Evolutionary conservation across 2,329 filamentous ascomycete genomes (phyloP), one percentile per base, ranked within the genome.

Genomic region (Blastomyces parvus): DNA sequence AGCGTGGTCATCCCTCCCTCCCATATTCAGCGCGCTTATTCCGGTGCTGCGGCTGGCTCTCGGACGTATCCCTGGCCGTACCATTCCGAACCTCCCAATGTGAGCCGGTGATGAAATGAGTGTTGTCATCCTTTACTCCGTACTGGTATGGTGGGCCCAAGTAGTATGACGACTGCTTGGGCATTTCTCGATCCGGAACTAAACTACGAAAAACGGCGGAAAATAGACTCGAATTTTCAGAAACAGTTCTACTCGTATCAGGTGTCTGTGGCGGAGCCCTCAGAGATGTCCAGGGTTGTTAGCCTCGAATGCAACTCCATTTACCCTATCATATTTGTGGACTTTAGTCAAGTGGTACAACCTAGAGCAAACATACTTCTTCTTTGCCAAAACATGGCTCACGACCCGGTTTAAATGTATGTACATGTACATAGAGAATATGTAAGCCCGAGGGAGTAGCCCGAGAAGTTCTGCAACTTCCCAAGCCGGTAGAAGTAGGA

Each of bases 91-190:
- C 0, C 69, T 67, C 2, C 80, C 80, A 83, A 66, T 83, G 80
- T 60, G 61, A 82, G 68, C 1, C 0, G 69, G 73, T 0, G 72
- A 75, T 1, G 68, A 65, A 0, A 69, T 64, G 1, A 77, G 69
- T 0, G 81, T 67, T 0, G 79, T 76, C 0, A 82, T 61, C 0
- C 74, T 74, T 62, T 79, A 83, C 13, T 71, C n/a, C n/a, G n/a
- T n/a, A n/a, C n/a, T 72, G 44, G 78, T 75, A n/a, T 1, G 80
- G 80, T 2, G 83, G 66, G 2, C 73, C 74, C 14, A 83, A 75
- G 56, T 75, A 79, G 64, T 80, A 81, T 5, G 73, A 79, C 0
- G 73, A 75, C 2, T 76, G 71, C n/a, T 66, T 83, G 79, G 1
- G 70, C 67, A 22, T n/a, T 36, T 19, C 13, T 19, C 14, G 13